Percentiles rank a stretch among this genome's conserved stretches.
Conservation (phyloP, 192 early-diverging fungal species). For the Entomortierella parvispora region DNA sequence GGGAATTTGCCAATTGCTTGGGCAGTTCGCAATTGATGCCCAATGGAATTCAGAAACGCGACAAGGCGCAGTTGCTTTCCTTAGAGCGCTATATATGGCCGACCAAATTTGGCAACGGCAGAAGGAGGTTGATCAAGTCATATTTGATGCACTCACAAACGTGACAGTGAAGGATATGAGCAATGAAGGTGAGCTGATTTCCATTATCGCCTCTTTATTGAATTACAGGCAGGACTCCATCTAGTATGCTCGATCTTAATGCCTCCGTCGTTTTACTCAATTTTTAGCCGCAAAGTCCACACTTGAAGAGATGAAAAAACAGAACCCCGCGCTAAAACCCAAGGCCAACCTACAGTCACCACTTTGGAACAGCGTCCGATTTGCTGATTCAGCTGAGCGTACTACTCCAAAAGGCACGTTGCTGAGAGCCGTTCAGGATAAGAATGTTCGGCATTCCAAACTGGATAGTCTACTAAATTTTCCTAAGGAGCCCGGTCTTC, state of each 20-base stretch:
- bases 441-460: not conserved
- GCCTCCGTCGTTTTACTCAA: not conserved
- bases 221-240: not conserved
- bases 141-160: not conserved
- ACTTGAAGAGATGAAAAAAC: not conserved
- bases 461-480: not conserved
- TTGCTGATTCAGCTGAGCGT: not conserved
- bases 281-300: conserved; percentile 2
- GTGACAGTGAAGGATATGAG: not conserved
- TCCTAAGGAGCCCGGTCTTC: not conserved
- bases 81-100: not conserved
- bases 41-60: not conserved
- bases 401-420: conserved; percentile 1
- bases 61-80: conserved; percentile 4
- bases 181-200: not conserved
- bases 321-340: not conserved
- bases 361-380: not conserved
- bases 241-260: not conserved
- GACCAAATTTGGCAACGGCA: not conserved
- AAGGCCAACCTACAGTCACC: not conserved
- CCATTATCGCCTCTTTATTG: not conserved
- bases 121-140: not conserved
- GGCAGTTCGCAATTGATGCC: not conserved
- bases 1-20: conserved; percentile 5
- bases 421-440: conserved; percentile 4